Evolutionary conservation across 2,329 filamentous ascomycete species (phyloP), one percentile per base, ranked within the genome.

Genomic region (Trichoderma gracile): DNA sequence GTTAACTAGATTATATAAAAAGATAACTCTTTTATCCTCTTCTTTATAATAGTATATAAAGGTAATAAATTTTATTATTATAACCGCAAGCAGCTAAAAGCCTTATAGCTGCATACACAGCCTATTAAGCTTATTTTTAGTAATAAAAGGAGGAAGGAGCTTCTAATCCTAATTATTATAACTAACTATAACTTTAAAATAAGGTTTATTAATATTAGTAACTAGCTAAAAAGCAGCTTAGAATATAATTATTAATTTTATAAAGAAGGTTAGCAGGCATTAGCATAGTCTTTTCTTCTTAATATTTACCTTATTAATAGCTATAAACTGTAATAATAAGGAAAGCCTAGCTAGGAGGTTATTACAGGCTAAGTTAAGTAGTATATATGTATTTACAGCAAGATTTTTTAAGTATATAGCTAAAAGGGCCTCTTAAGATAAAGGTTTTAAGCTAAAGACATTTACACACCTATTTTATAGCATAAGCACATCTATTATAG

Each of bases 241-340:
- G 33, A 33, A 42, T 55, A 55, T 17, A 8, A 42, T 25, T 14
- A 55, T 55, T 14, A 9, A 25, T 42, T 17, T 55, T 21, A 19
- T 55, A 55, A 19, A 19, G 52, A 33, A 40, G 52, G 52, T 55
- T 55, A 14, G 52, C 19, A 55, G 52, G 33, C 19, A 55, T 23
- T 55, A 55, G 38, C 6, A 55, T 55, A 9, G 52, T 25, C 33
- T 7, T 55, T 40, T 15, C 19, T 55, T 17, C 19, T 55, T 17
- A 21, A 55, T n/a, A 6, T 42, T 42, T 6, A 1, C 33, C 5
- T 55, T 9, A 23, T 55, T 8, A 55, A 55, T 12, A 55, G 52
- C 33, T 55, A 17, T 42, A 12, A 23, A 15, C 5, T 25, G 2
- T 21, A 55, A n/a, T n/a, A n/a, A n/a, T n/a, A n/a, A n/a, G n/a